Evolutionary conservation across 2,329 filamentous ascomycete genomes (phyloP).

Genomic region (Ceratocystis eucalypticola): DNA sequence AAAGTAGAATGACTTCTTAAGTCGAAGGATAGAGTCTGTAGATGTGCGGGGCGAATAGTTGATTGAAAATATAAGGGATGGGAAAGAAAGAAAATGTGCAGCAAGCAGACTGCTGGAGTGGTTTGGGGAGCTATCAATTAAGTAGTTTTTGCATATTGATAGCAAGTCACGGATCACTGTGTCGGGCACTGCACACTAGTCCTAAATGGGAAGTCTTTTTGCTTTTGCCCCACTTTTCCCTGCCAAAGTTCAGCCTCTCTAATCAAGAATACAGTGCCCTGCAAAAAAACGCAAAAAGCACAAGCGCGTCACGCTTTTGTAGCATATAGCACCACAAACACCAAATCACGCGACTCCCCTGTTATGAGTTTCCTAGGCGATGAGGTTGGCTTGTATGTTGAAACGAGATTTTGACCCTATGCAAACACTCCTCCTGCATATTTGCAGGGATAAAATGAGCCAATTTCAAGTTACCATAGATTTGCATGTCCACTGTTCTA

Average conservation of each 20-base stretch:
- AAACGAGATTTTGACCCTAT: background rate
- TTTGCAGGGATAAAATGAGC: constrained; percentile 3
- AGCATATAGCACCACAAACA: background rate
- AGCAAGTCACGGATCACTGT: constrained; percentile 39
- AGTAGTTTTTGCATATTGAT: constrained; percentile 41
- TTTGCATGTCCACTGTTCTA: constrained; percentile 3
- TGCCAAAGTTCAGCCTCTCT: constrained; percentile 13
- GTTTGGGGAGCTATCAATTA: constrained; percentile 30
- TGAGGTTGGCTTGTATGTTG: background rate
- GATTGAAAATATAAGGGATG: constrained; percentile 24
- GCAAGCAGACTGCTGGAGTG: background rate
- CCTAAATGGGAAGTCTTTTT: constrained; percentile 22
- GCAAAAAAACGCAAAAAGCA: background rate
- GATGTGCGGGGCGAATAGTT: background rate
- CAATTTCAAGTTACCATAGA: background rate
- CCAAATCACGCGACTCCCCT: background rate
- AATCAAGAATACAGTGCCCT: constrained; percentile 8
- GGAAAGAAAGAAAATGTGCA: constrained; percentile 20
- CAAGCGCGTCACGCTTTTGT: background rate
- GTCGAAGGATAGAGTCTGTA: background rate
- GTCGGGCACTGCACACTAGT: constrained; percentile 19
- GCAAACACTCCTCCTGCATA: constrained; percentile 9
- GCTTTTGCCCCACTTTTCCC: constrained; percentile 20
- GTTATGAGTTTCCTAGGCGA: constrained; percentile 3
- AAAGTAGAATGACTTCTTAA: background rate